Conservation (phyloP, 257 asterid species). For the Scutellaria galericulata region DNA sequence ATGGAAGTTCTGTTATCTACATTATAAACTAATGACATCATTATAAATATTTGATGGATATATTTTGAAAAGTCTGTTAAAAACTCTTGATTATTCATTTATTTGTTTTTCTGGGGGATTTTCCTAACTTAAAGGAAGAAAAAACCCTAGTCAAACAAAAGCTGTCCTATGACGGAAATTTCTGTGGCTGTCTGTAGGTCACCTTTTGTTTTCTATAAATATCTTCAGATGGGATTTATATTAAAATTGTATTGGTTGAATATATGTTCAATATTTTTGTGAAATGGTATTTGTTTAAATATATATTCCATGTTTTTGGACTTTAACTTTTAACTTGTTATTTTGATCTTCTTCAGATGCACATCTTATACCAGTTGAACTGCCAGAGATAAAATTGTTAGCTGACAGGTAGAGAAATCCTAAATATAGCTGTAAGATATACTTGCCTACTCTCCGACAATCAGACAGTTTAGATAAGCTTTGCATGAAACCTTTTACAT, state of each 20-base stretch:
- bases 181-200: conserved; percentile 4
- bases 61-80: too few species aligned
- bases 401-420: conserved; percentile 68
- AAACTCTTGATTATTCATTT: background rate
- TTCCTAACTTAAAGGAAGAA: background rate
- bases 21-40: background rate
- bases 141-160: background rate
- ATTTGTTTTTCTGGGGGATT: background rate
- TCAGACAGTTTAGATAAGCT: conserved; percentile 29
- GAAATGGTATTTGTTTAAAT: background rate
- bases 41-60: background rate
- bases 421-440: conserved; percentile 15
- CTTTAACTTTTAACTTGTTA: conserved; percentile 7
- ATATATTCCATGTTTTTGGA: background rate
- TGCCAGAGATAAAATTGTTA: conserved; percentile 81
- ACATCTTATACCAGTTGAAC: conserved; percentile 89
- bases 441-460: conserved; percentile 24
- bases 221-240: conserved; percentile 16
- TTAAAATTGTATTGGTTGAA: conserved; percentile 3
- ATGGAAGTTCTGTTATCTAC: background rate
- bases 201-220: background rate
- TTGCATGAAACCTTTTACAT: background rate
- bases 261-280: background rate
- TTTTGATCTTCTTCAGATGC: conserved; percentile 68
- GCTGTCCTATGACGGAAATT: background rate